Conservation (phyloP, 305 asterid species). For the Fraxinus albicans region DNA sequence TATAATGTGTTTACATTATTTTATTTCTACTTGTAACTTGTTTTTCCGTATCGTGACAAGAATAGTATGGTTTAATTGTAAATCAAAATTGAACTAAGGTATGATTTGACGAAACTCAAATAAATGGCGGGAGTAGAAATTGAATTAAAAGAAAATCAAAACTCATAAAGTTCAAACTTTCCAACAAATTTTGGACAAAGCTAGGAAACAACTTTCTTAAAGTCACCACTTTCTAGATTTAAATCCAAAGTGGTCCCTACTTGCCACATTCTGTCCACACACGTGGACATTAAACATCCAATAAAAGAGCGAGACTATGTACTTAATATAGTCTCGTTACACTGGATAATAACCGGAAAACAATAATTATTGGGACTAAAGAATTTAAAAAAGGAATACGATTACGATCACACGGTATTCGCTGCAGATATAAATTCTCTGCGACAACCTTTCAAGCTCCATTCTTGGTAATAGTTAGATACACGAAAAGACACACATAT, state of each 20-base stretch:
- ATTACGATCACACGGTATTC: slow-evolving; percentile 23
- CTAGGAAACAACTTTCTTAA: neutral
- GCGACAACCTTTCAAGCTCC: slow-evolving; percentile 24
- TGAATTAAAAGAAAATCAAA: neutral
- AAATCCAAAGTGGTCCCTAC: neutral
- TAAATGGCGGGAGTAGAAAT: neutral
- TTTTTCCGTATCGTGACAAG: no score
- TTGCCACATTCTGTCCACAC: neutral
- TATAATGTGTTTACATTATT: no score
- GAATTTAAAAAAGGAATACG: neutral
- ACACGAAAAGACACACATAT: neutral
- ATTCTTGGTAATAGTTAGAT: slow-evolving; percentile 4
- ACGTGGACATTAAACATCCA: neutral
- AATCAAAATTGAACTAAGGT: neutral
- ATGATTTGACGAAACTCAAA: neutral
- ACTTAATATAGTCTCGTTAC: slow-evolving; percentile 12
- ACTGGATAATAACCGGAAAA: neutral
- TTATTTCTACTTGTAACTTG: neutral
- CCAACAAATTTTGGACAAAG: neutral
- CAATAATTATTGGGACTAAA: neutral
- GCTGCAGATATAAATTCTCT: slow-evolving; percentile 32
- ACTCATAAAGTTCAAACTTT: neutral
- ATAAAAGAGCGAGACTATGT: neutral
- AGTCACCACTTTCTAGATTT: neutral
- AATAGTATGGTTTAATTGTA: neutral